Evolutionary conservation across 768 basidiomycete genomes (phyloP), one percentile per base, ranked within the genome.

Genomic region (Rhodotorula diobovata): DNA sequence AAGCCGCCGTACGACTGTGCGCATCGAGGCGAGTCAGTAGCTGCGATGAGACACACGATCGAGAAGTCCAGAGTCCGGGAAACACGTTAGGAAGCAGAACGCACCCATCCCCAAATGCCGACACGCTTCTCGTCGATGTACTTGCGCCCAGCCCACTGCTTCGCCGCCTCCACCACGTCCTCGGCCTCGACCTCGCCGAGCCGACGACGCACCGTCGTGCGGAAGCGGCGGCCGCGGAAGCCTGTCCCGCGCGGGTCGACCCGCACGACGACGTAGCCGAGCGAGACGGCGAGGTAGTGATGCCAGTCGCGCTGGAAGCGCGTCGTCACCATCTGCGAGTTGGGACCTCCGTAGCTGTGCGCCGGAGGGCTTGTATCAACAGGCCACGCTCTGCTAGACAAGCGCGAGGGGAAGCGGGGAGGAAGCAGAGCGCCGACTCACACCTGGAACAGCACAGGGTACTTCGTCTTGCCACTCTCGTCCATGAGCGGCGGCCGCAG

Each of bases 91-190:
- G 54, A 16, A 21, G 30, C 16, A 60, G 11, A 21, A 82, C 89
- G 79, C 72, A 93, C 91, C 95, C 96, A 98, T 54, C 96, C 96
- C 94, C 94, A 97, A 61, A 98, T 89, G 0, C 95, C 96, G 58
- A 98, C 90, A 56, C 93, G 84, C 79, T 86, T 87, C 50, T 86
- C 83, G 79, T 99, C 96, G 3, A 98, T 89, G 78, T 97, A 98
- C 25, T 85, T 83, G 80, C 90, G 91, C 74, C 87, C 84, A 5
- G 89, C 90, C 90, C 92, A 96, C 58, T 88, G 81, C 89, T 85
- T 88, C 34, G 93, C 95, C 54, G 89, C 92, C 68, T 88, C 88
- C 67, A 98, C 85, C 81, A 96, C 93, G 81, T 99, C 95, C 61
- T 83, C 82, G 20, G 89, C 90, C 82, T 99, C 96, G 83, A 86